Evolutionary conservation across 768 basidiomycete genomes (phyloP), one percentile per base, ranked within the genome.

Genomic region (Nevesoporus exiguus): DNA sequence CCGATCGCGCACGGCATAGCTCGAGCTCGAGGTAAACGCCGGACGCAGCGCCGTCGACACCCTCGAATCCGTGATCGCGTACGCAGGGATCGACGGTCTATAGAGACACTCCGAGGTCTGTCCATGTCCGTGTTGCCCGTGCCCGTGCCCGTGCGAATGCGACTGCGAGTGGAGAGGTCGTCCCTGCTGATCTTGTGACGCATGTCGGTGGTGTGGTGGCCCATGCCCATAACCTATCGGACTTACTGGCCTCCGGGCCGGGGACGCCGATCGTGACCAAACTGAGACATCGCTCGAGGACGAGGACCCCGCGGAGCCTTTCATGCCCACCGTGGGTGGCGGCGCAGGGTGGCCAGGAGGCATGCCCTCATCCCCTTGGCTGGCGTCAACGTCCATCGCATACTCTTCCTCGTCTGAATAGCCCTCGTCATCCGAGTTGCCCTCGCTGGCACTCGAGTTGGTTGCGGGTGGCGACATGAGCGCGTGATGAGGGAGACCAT

Each of bases 21-120:
- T 60, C 46, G 60, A 53, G 7, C n/a, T 56, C 48, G 64, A 64
- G 47, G 70, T 65, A 61, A 70, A 70, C 30, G 68, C 68, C 25
- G 68, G 68, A 6, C 68, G 66, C 45, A 71, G 52, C 5, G 70
- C 70, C 2, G 68, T 70, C 50, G 70, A 71, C n/a, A 71, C 68
- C 60, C 61, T 59, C 19, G 67, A 60, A 57, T 70, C 68, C 7
- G 68, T 70, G 22, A 70, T 58, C 9, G 68, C 68, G 50, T 69
- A 69, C 3, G 70, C 68, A 1, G 68, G 51, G 15, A 70, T 66
- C 17, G 70, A 69, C 3, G 68, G 70, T 42, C 59, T 63, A 47
- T 69, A 69, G 3, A 69, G 62, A 17, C 50, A 67, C 9, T 66
- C 67, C 11, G 67, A 53, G 14, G 24, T 27, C 24, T 62, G 61